Conservation (phyloP, 2,329 filamentous ascomycete species). For the Xylariaceae sp. region DNA sequence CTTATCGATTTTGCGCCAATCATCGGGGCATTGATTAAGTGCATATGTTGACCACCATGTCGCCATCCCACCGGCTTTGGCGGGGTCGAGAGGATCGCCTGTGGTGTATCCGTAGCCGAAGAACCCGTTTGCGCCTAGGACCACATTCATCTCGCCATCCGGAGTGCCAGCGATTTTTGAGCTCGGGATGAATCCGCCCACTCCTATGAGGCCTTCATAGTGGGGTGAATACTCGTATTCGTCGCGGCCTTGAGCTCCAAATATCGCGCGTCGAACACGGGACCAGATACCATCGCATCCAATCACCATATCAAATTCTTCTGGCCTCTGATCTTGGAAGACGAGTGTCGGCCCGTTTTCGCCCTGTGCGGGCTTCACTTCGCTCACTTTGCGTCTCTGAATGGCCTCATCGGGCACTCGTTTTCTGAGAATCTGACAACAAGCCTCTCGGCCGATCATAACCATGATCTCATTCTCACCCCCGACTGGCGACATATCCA, state of each 20-base stretch:
- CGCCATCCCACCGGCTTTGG: conserved; percentile 9
- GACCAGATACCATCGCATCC: conserved; percentile 18
- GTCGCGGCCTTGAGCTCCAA: conserved; percentile 9
- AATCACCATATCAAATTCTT: conserved; percentile 16
- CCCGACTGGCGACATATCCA: background rate
- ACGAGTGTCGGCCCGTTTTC: conserved; percentile 11
- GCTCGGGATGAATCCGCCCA: conserved; percentile 14
- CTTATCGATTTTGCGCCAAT: conserved; percentile 17
- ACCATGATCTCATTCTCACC: conserved; percentile 11
- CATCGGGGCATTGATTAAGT: conserved; percentile 12
- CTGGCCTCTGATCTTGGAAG: conserved; percentile 11
- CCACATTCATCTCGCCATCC: conserved; percentile 17
- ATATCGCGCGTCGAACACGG: conserved; percentile 11
- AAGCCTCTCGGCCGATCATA: conserved; percentile 17
- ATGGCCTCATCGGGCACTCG: conserved; percentile 9
- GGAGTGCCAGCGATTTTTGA: conserved; percentile 12
- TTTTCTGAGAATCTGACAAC: conserved; percentile 13
- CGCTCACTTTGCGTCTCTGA: conserved; percentile 13
- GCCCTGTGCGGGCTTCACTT: conserved; percentile 14
- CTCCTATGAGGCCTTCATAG: conserved; percentile 16
- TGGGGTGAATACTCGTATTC: conserved; percentile 16
- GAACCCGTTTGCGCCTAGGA: conserved; percentile 15
- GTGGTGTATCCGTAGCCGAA: conserved; percentile 18
- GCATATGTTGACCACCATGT: conserved; percentile 17
- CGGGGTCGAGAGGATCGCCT: conserved; percentile 8